Base-by-base conservation (phyloP, 495 filamentous ascomycete species). In the Podospora tetraspora region DNA sequence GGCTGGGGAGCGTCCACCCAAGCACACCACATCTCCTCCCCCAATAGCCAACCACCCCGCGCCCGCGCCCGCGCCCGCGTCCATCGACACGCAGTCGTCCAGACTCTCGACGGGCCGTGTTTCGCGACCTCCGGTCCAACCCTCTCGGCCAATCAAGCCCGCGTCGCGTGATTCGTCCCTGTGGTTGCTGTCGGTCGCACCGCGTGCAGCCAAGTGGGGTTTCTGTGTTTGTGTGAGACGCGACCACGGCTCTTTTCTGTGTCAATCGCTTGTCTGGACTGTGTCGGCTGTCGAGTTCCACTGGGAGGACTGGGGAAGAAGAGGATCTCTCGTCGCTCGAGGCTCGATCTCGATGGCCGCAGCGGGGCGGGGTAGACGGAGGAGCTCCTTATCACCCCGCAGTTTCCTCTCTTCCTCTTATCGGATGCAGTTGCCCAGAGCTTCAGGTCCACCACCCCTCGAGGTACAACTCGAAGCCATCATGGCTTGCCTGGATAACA, bases 1-100 rank as follows among this genome's bases (percentile, higher is more conserved):
- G 80, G 80, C 72, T 82, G 80, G 80, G 79, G 72, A 68, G 66
- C 69, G 71, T 71, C 74, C 23, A 66, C 23, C 61, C 64, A 72
- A 69, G 43, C 59, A 64, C 43, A 52, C 43, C 43, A 63, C 61
- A 61, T 56, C 58, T 21, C 25, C 9, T 22, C 22, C 6, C 57
- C 43, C n/a, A 59, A 37, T 60, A 57, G 52, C 75, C 70, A 76
- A 72, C 73, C 66, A 73, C 64, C 67, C 66, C 65, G 34, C 34
- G 34, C 19, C 34, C 34, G 34, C 34, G 12, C 16, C 34, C 34
- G 34, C 34, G 34, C 19, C 34, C 34, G 34, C 34, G 34, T 43
- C 34, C 29, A 30, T 30, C 27, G 24, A 29, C n/a, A n/a, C n/a
- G 7, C 27, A 29, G 27, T 29, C 8, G 29, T 34, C 32, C 11